Evolutionary conservation across 2,329 filamentous ascomycete genomes (phyloP).

Genomic region (Amylocarpus encephaloides): DNA sequence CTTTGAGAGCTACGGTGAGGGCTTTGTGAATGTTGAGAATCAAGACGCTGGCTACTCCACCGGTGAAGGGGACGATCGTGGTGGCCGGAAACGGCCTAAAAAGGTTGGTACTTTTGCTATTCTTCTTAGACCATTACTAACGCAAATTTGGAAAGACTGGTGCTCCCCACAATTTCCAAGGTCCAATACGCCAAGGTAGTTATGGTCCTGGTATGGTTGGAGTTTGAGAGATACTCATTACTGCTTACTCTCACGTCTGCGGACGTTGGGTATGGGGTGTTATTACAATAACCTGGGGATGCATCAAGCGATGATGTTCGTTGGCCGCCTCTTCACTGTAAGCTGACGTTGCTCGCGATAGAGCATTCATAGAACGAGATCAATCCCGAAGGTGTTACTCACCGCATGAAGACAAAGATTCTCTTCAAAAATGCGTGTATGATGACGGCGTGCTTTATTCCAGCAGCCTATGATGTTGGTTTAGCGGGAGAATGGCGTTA

Average conservation of each 20-base stretch:
- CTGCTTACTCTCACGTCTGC: background rate
- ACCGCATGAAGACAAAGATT: constrained; percentile 3
- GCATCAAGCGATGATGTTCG: background rate
- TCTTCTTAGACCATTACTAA: constrained; percentile 20
- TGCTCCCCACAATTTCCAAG: constrained; percentile 23
- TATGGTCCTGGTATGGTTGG: constrained; percentile 55
- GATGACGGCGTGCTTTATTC: constrained; percentile 11
- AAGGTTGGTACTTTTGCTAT: constrained; percentile 43
- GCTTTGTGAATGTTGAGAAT: constrained; percentile 61
- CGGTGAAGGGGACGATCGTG: constrained; percentile 59
- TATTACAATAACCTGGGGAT: background rate
- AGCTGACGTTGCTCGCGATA: constrained; percentile 1
- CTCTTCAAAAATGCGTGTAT: constrained; percentile 1
- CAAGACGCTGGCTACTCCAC: constrained; percentile 63
- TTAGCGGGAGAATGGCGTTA: constrained; percentile 10
- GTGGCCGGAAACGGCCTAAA: constrained; percentile 55
- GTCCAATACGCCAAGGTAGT: constrained; percentile 32
- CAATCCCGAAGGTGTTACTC: background rate
- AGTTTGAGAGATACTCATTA: constrained; percentile 34
- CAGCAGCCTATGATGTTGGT: background rate
- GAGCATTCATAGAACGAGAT: constrained; percentile 1
- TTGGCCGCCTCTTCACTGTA: background rate
- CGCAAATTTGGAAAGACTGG: constrained; percentile 21
- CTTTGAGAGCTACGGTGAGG: constrained; percentile 69
- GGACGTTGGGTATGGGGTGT: background rate